phyloP scores from a whole-genome alignment of 192 early-diverging fungal genomes.

The Mortierella claussenii region DNA sequence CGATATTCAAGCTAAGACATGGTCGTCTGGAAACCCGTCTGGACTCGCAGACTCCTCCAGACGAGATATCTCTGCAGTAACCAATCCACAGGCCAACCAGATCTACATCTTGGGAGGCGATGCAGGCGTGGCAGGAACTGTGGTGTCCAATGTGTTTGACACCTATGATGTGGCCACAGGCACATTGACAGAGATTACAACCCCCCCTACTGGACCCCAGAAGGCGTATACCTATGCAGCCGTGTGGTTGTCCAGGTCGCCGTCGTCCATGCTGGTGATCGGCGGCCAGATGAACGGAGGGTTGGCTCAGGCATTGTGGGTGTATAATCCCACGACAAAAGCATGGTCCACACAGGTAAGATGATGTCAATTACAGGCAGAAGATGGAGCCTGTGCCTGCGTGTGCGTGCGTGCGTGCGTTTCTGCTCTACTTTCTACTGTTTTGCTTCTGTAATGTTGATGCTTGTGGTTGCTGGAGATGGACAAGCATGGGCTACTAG shows the following conservation, averaged over 20 bases:
- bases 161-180: constrained; percentile 5
- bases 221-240: constrained; percentile 23
- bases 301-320: neutral
- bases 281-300: neutral
- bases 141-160: constrained; percentile 12
- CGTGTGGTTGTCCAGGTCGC: constrained; percentile 10
- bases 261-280: constrained; percentile 16
- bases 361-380: too few species aligned
- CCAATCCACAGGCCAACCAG: constrained; percentile 12
- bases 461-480: too few species aligned
- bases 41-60: constrained; percentile 6
- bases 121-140: neutral
- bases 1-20: constrained; percentile 9
- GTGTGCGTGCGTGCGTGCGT: too few species aligned
- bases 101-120: constrained; percentile 37
- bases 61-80: constrained; percentile 27
- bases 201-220: constrained; percentile 7
- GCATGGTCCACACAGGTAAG: constrained; percentile 36
- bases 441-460: too few species aligned
- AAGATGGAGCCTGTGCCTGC: too few species aligned
- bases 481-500: neutral
- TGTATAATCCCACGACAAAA: constrained; percentile 6
- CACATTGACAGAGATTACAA: neutral
- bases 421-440: neutral
- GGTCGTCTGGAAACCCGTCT: neutral